Base-by-base conservation (phyloP, 169 alveolate species). In the Cryptosporidium ubiquitum region DNA sequence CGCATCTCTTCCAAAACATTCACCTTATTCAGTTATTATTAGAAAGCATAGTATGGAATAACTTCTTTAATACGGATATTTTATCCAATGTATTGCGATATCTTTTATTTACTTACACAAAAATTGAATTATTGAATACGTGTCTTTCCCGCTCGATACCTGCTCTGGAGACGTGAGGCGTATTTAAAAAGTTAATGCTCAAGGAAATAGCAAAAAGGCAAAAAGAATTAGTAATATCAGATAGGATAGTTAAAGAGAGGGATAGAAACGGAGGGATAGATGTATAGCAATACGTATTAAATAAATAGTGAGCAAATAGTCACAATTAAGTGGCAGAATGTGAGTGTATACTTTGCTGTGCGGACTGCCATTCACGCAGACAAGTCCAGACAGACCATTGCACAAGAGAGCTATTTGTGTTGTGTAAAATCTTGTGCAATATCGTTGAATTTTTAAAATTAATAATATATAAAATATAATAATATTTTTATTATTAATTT, bases 291-390 rank as follows among this genome's bases (percentile, higher is more conserved):
- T 37, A 79, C 75, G 79, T 40, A 35, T 33, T 64, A 44, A 42
- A 58, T 73, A 52, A 61, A 79, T 79, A 79, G 89, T 79, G 73
- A 79, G 89, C 71, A 61, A 74, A 52, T 74, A 60, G 75, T 49
- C 47, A 40, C 68, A 35, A 61, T 58, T 79, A 79, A 79, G 89
- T 79, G 89, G 89, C 89, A 79, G 89, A 79, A 71, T 71, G 85
- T 79, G 89, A 60, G 89, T 60, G 68, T 79, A 79, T 79, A 79
- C 75, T 20, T 74, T n/a, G 37, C 55, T 79, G 89, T 79, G 89
- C 89, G 89, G 89, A 79, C 75, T 79, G 79, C 89, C 89, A 79
- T 58, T 61, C 89, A 79, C 89, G 89, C 89, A 79, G 89, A 79
- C 89, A 79, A 79, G 89, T 79, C 89, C 89, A 58, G 75, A 79